Conservation (phyloP, 495 filamentous ascomycete species). For the Lophiotrema nucula region DNA sequence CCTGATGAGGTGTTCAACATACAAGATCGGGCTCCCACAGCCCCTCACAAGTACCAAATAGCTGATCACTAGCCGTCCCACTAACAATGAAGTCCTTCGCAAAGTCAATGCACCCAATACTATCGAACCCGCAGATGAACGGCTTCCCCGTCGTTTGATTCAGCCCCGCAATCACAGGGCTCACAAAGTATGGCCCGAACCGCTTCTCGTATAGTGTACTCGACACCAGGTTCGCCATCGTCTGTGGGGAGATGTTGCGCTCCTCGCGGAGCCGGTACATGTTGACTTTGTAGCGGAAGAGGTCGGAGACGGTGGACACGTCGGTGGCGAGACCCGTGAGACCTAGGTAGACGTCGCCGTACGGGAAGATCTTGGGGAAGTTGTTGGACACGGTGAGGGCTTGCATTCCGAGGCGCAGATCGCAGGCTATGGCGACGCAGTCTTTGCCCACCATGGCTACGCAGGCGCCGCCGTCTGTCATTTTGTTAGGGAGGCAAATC, state of each 20-base stretch:
- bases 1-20: slow-evolving; percentile 40
- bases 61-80: slow-evolving; percentile 92
- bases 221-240: slow-evolving; percentile 93
- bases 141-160: slow-evolving; percentile 88
- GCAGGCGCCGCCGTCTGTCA: slow-evolving; percentile 86
- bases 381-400: slow-evolving; percentile 97
- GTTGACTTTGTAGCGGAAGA: slow-evolving; percentile 99
- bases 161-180: slow-evolving; percentile 89
- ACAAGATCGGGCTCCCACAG: slow-evolving; percentile 97
- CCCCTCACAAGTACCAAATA: slow-evolving; percentile 98
- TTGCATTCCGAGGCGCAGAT: slow-evolving; percentile 96
- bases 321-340: slow-evolving; percentile 96
- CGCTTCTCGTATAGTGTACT: slow-evolving; percentile 86
- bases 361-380: slow-evolving; percentile 99
- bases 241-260: slow-evolving; percentile 88
- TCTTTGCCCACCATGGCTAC: slow-evolving; percentile 99
- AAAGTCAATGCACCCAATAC: slow-evolving; percentile 98
- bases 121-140: slow-evolving; percentile 99
- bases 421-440: slow-evolving; percentile 98
- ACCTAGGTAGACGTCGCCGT: slow-evolving; percentile 94
- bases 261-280: slow-evolving; percentile 99
- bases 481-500: slow-evolving; percentile 14
- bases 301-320: slow-evolving; percentile 89
- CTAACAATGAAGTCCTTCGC: slow-evolving; percentile 99
- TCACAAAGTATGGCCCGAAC: slow-evolving; percentile 95